Percentiles rank a stretch among this genome's conserved stretches.
These are phyloP conservation scores for Yamadazyma pseudoaaseri DNA, from an alignment of 1,139 yeast genomes.

Conservation along the genomic window DNA sequence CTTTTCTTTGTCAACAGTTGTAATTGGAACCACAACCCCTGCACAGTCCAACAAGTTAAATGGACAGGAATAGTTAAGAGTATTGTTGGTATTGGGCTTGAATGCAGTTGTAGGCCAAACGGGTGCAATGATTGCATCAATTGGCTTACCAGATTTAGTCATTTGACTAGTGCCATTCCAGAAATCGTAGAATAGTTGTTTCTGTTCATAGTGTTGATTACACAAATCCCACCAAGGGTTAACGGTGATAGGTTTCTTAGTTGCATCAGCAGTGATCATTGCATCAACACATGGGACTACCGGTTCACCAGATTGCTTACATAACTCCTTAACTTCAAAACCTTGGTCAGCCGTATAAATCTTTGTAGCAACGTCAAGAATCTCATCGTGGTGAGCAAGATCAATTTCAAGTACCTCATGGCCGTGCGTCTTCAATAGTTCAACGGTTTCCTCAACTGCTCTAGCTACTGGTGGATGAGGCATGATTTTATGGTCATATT, in stretches of 20 bases:
- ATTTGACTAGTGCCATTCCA: conserved; percentile 24
- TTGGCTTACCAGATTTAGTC: conserved; percentile 25
- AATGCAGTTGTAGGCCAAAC: conserved; percentile 25
- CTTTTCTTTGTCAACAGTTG: conserved; percentile 37
- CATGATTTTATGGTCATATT: conserved; percentile 11
- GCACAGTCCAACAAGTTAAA: conserved; percentile 56
- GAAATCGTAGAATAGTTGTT: conserved; percentile 25
- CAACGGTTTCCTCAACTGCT: conserved; percentile 12
- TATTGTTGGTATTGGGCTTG: conserved; percentile 16
- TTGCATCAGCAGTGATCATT: conserved; percentile 2
- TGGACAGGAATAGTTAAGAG: conserved; percentile 44
- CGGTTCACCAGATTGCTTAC: conserved; percentile 18
- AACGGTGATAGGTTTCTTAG: conserved; percentile 16
- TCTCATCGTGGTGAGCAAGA: conserved; percentile 10
- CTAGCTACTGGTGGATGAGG: conserved; percentile 20
- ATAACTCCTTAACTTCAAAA: conserved; percentile 12
- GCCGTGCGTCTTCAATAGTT: conserved; percentile 14
- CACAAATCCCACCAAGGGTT: conserved; percentile 33
- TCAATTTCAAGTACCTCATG: conserved; percentile 17
- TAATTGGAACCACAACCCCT: conserved; percentile 53
- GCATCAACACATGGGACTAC: conserved; percentile 11
- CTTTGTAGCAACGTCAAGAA: conserved; percentile 7
- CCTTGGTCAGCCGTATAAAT: conserved; percentile 18
- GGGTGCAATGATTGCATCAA: conserved; percentile 36
- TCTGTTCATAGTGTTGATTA: conserved; percentile 23